Conservation (phyloP, 2,329 filamentous ascomycete species). For the Ascochyta viciae-villosae region DNA sequence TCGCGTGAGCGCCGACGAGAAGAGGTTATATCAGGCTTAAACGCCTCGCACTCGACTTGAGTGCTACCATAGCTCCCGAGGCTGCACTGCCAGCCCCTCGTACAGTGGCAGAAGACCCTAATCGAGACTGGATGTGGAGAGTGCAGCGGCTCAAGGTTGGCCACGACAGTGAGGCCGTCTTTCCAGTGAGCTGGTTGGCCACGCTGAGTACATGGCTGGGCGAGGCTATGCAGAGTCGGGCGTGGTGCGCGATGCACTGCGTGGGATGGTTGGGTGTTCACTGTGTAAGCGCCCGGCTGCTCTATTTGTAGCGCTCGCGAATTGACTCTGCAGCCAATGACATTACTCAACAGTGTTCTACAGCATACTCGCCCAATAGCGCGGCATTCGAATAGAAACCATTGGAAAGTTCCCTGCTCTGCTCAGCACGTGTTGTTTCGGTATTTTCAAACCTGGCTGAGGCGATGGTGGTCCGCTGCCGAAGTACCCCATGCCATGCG, state of each 20-base stretch:
- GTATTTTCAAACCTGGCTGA: conserved; percentile 4
- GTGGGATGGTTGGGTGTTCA: conserved; percentile 41
- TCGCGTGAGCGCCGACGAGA: conserved; percentile 36
- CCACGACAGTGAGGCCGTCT: conserved; percentile 43
- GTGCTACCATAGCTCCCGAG: conserved; percentile 38
- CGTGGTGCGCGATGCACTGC: conserved; percentile 30
- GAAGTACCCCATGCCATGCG: conserved; percentile 10
- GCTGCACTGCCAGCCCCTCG: conserved; percentile 39
- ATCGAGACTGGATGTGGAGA: conserved; percentile 32
- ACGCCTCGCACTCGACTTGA: conserved; percentile 36
- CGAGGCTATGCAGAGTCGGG: conserved; percentile 25
- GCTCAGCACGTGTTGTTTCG: conserved; percentile 13
- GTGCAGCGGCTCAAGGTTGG: conserved; percentile 45
- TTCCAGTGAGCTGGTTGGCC: conserved; percentile 38
- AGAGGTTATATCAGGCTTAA: conserved; percentile 47
- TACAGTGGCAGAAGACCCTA: conserved; percentile 36
- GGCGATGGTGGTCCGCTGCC: conserved; percentile 14
- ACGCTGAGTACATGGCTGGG: conserved; percentile 9
- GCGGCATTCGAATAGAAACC: conserved; percentile 18
- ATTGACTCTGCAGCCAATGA: conserved; percentile 36
- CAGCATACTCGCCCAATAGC: conserved; percentile 39
- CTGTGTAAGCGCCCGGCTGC: conserved; percentile 42
- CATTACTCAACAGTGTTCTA: conserved; percentile 22
- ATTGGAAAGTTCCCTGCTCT: background rate
- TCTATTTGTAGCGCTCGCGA: conserved; percentile 40